A percentile compares a stretch with the other conserved stretches of the same genome.
Evolutionary conservation across 345 rosid genomes (phyloP).

Genomic region (Hibiscus syriacus): DNA sequence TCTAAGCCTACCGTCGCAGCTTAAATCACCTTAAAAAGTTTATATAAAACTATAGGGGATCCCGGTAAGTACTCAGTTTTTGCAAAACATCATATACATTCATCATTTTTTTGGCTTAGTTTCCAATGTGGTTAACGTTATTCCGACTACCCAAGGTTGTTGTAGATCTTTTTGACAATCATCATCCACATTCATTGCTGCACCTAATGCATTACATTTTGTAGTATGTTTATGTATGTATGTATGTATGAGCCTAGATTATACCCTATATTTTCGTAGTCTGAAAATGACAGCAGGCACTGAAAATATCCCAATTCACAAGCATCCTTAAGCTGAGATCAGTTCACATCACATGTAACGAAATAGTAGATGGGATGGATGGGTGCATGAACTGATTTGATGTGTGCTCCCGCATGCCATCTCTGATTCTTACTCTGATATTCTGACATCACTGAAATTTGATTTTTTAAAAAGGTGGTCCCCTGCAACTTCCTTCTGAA

Average conservation of each 20-base stretch:
- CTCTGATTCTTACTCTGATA: neutral
- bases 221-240: too few species aligned
- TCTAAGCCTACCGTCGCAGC: conserved; percentile 35
- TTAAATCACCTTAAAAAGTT: neutral
- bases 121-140: neutral
- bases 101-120: neutral
- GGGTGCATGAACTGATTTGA: neutral
- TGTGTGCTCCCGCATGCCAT: neutral
- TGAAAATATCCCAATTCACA: neutral
- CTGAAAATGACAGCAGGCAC: neutral
- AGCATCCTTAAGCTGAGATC: neutral
- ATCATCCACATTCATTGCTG: neutral
- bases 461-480: neutral
- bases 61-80: neutral
- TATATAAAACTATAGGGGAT: neutral
- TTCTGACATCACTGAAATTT: neutral
- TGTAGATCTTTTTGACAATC: neutral
- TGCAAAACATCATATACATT: neutral
- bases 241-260: neutral
- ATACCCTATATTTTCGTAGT: neutral
- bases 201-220: neutral
- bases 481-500: neutral
- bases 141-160: neutral
- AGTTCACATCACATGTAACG: neutral
- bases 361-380: neutral